Conservation (phyloP, 1,139 yeast genomes). For the Zygosaccharomyces pseudobailii region DNA sequence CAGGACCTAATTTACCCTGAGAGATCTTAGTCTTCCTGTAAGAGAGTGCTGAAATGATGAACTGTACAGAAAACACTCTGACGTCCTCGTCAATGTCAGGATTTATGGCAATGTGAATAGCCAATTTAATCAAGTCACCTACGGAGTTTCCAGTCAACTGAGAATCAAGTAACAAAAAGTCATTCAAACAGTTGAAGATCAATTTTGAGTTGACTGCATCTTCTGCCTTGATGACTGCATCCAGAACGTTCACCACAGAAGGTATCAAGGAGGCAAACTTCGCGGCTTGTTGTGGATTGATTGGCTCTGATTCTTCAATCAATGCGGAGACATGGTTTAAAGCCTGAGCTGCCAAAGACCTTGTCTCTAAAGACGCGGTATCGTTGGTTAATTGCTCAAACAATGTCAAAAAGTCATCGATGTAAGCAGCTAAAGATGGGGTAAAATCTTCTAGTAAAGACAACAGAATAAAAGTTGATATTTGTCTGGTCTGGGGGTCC, state of each 20-base stretch:
- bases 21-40: slow-evolving; percentile 64
- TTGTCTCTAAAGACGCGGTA: slow-evolving; percentile 60
- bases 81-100: slow-evolving; percentile 69
- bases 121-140: slow-evolving; percentile 61
- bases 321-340: slow-evolving; percentile 71
- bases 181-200: slow-evolving; percentile 81
- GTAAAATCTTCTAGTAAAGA: slow-evolving; percentile 74
- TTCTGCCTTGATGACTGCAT: slow-evolving; percentile 63
- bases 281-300: slow-evolving; percentile 46
- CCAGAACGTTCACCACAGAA: slow-evolving; percentile 73
- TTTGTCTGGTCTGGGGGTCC: slow-evolving; percentile 66
- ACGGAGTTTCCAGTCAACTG: slow-evolving; percentile 76
- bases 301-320: slow-evolving; percentile 52
- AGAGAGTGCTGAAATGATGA: slow-evolving; percentile 71
- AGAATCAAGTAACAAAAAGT: slow-evolving; percentile 69
- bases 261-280: slow-evolving; percentile 71
- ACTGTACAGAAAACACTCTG: slow-evolving; percentile 80
- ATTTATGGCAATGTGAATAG: slow-evolving; percentile 72
- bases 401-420: slow-evolving; percentile 63
- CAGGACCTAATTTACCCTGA: slow-evolving; percentile 72
- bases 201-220: slow-evolving; percentile 71
- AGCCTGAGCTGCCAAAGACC: slow-evolving; percentile 79
- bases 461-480: slow-evolving; percentile 74
- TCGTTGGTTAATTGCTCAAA: slow-evolving; percentile 68
- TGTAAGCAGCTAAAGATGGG: slow-evolving; percentile 56